phyloP scores from a whole-genome alignment of 192 early-diverging fungal species.

The Coemansia sp. region DNA sequence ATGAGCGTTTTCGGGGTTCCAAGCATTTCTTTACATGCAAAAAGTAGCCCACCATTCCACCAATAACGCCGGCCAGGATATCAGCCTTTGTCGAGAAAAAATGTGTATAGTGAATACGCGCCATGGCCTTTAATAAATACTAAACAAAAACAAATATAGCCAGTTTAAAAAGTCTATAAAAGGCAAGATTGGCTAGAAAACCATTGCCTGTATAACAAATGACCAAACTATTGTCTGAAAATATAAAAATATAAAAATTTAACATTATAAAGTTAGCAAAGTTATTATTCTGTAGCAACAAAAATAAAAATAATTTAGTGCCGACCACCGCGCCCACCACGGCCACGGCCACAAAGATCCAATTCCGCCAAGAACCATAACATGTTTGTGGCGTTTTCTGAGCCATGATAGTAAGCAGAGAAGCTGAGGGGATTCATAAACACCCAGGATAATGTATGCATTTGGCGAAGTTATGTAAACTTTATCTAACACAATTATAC shows the following conservation, averaged over 20 bases:
- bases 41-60: conserved; percentile 43
- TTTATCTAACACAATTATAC: no score
- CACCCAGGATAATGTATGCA: no score
- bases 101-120: conserved; percentile 41
- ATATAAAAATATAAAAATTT: no score
- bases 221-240: no score
- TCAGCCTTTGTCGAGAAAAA: conserved; percentile 45
- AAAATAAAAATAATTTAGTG: not conserved
- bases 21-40: conserved; percentile 44
- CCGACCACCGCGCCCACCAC: conserved; percentile 61
- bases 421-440: no score
- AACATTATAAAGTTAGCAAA: no score
- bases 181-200: no score
- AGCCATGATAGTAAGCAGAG: no score
- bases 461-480: no score
- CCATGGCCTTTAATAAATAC: not conserved
- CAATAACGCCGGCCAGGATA: conserved; percentile 28
- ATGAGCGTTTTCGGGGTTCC: conserved; percentile 18
- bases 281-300: not conserved
- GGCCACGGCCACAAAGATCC: conserved; percentile 36
- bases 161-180: not conserved
- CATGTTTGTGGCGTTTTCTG: no score
- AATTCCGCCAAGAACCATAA: no score
- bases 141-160: not conserved
- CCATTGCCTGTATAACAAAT: no score